Conservation (phyloP, 2,329 filamentous ascomycete species). For the Sclerotinia subarctica region DNA sequence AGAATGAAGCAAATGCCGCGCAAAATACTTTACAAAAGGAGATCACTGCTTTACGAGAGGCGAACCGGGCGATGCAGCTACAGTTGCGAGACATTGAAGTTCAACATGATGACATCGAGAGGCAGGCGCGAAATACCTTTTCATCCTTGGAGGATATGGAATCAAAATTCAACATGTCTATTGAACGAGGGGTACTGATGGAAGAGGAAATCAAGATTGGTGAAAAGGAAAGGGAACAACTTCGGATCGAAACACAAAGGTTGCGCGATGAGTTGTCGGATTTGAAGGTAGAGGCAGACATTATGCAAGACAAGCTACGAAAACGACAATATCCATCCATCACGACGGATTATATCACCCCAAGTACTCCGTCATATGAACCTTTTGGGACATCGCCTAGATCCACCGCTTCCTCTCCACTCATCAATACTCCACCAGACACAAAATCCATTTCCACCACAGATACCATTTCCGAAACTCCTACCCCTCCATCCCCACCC, state of each 20-base stretch:
- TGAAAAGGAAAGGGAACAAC: slow-evolving; percentile 83
- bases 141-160: slow-evolving; percentile 96
- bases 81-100: slow-evolving; percentile 93
- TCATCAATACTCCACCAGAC: slow-evolving; percentile 80
- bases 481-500: slow-evolving; percentile 88
- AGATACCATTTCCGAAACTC: slow-evolving; percentile 59
- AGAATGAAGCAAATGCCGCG: slow-evolving; percentile 77
- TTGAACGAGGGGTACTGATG: slow-evolving; percentile 87
- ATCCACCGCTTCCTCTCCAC: slow-evolving; percentile 87
- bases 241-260: slow-evolving; percentile 88
- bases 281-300: slow-evolving; percentile 90
- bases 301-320: slow-evolving; percentile 89
- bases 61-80: slow-evolving; percentile 76
- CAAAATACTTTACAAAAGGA: slow-evolving; percentile 92
- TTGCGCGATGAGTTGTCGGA: slow-evolving; percentile 89
- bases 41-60: slow-evolving; percentile 84
- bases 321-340: slow-evolving; percentile 62
- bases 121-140: slow-evolving; percentile 90
- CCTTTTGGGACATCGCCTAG: slow-evolving; percentile 70
- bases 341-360: slow-evolving; percentile 59
- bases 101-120: slow-evolving; percentile 96
- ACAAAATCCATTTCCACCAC: slow-evolving; percentile 60
- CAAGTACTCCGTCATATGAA: slow-evolving; percentile 59
- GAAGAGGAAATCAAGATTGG: slow-evolving; percentile 91
- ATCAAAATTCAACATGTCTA: slow-evolving; percentile 91